Conservation (phyloP, 441 rosid genomes). For the Eutrema salsugineum region DNA sequence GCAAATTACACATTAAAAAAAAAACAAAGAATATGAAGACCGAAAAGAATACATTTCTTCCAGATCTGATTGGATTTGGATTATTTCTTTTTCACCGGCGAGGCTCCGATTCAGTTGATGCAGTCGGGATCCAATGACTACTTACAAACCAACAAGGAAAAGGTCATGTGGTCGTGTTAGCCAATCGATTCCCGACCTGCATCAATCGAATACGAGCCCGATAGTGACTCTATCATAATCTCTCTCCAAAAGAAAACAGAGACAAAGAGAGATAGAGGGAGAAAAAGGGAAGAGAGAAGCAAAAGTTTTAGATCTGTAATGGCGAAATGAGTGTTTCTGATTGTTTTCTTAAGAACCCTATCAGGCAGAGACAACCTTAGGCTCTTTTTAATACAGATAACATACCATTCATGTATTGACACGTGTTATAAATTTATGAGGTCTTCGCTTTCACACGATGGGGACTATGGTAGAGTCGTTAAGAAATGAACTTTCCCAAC, state of each 20-base stretch:
- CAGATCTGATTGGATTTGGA: slow-evolving; percentile 9
- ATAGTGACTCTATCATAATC: slow-evolving; percentile 55
- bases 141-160: slow-evolving; percentile 30
- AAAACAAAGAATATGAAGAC: neutral
- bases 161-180: slow-evolving; percentile 21
- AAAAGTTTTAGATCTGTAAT: slow-evolving; percentile 4
- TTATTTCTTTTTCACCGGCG: slow-evolving; percentile 38
- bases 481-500: neutral
- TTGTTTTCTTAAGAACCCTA: neutral
- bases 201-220: slow-evolving; percentile 99
- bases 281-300: neutral
- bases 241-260: neutral
- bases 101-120: slow-evolving; percentile 99
- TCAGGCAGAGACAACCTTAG: slow-evolving; percentile 15
- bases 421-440: no score
- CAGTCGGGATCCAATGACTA: slow-evolving; percentile 94
- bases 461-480: neutral
- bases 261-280: neutral
- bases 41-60: neutral
- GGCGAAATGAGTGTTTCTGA: slow-evolving; percentile 2
- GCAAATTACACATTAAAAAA: neutral
- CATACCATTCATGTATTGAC: neutral
- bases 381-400: slow-evolving; percentile 16
- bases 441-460: slow-evolving; percentile 5
- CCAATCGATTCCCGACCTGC: slow-evolving; percentile 98